phyloP scores from a whole-genome alignment of 148 eudicot species.

The Chenopodium berlandieri region DNA sequence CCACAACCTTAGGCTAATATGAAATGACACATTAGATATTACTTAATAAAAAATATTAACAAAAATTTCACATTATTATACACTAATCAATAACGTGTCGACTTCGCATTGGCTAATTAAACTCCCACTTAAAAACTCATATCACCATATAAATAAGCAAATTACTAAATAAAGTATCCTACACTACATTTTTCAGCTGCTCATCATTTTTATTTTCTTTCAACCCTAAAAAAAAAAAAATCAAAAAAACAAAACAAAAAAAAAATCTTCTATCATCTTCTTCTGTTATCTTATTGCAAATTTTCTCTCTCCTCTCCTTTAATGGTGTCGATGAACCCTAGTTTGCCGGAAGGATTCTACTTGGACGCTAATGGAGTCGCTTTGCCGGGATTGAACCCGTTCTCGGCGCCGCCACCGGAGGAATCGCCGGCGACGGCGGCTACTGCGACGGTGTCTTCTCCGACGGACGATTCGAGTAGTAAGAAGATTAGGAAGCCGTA shows the following conservation, averaged over 20 bases:
- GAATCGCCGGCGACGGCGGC: constrained; percentile 18
- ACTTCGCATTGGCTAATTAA: neutral
- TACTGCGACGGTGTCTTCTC: constrained; percentile 18
- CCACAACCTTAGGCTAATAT: constrained; percentile 3
- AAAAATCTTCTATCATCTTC: neutral
- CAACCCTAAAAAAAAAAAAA: constrained; percentile 18
- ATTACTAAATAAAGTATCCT: neutral
- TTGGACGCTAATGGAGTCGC: constrained; percentile 59
- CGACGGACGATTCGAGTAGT: constrained; percentile 45
- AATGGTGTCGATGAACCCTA: constrained; percentile 68
- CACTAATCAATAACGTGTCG: neutral
- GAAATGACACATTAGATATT: neutral
- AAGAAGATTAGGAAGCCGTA: constrained; percentile 84
- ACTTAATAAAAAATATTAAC: neutral
- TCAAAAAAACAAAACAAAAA: no score
- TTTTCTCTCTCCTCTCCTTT: neutral
- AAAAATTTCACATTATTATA: neutral
- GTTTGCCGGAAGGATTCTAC: constrained; percentile 55
- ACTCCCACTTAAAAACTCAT: neutral
- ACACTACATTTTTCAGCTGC: neutral
- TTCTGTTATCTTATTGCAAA: neutral
- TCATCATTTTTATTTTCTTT: neutral
- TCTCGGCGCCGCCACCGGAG: constrained; percentile 31
- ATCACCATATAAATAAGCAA: neutral
- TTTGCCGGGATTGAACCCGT: constrained; percentile 57